Base-by-base conservation (phyloP, 2,329 filamentous ascomycete species). In the Trichophyton mentagrophytes region DNA sequence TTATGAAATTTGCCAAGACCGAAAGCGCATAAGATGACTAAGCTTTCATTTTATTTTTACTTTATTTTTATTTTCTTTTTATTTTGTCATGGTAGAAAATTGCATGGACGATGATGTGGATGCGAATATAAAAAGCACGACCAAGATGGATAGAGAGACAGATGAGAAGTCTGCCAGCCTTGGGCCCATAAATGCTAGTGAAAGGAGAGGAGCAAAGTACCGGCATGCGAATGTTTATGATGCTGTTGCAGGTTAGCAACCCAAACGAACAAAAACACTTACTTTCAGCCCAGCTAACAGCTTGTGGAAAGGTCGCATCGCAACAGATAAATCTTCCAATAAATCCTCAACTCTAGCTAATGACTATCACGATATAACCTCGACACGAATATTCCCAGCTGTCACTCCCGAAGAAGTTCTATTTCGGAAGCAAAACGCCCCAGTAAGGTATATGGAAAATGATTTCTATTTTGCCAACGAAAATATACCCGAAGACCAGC, bases 331-430 rank as follows among this genome's bases (percentile, higher is more conserved):
- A 3, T 73, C 77, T 56, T 64, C 71, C 2, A 65, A 66, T 3
- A 38, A 62, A 6, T 57, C 61, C 57, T 42, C 63, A 62, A 5
- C 64, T 61, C 55, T 63, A 66, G n/a, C 72, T 70, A 8, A 67
- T 64, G 60, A 67, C 70, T 62, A 72, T 69, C 46, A 70, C 72
- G 61, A 17, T 36, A 49, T 9, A 20, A 49, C 44, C n/a, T 51
- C 57, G 4, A 33, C 72, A 69, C 53, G 61, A 68, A 8, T 74
- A 42, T 67, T 61, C 65, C 72, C 66, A 9, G 69, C 78, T 2
- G 67, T 82, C 2, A 75, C 78, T 0, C 82, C 83, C 2, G 82
- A 85, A 64, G 82, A 85, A 65, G 76, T 82, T 3, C 74, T 85
- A 1, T 83, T 82, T 67, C 79, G 79, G 56, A 75, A 76, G 53